Base-by-base conservation (phyloP, 2,329 filamentous ascomycete species). In the Cercospora berteroae region DNA sequence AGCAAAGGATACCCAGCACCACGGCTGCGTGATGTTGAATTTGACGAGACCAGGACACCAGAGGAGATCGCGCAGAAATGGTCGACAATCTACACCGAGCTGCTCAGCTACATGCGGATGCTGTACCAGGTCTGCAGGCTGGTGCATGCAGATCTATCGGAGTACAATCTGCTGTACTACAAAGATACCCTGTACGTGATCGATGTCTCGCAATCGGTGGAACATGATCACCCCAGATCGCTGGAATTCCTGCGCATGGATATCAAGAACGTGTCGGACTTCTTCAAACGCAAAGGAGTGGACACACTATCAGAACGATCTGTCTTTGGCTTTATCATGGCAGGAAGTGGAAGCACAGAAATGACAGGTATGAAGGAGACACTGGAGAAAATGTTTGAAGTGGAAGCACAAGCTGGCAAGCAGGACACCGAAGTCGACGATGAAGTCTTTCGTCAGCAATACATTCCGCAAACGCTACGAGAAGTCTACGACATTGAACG, bases 221-320 rank as follows among this genome's bases (percentile, higher is more conserved):
- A 98, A 82, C 94, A 96, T 73, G 94, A 98, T 74, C 95, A 99
- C 79, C 95, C 95, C 0, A 87, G 92, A 66, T 94, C 92, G 2
- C 85, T 96, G 31, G 94, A 98, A 78, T 99, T 99, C 77, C 80
- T 99, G 74, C 89, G 95, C 36, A 98, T 97, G 94, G 95, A 99
- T 77, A 93, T 99, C 80, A 98, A 97, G 84, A 99, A 99, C 77
- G 88, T 96, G 1, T 90, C 89, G 23, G 93, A 96, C 79, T 99
- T 96, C 81, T 99, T 98, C 87, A 85, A 89, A 31, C 87, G 91
- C 20, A 90, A 97, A 78, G 90, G 90, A 48, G 93, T 98, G 1
- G 89, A 96, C 69, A 90, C 88, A 0, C 84, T 99, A 3, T 82
- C 89, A 1, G 94, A 98, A 79, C 88, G 90, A 33, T 83, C 86